phyloP scores from a whole-genome alignment of 371 early-diverging fungal species.

The Basidiobolus meristosporus region DNA sequence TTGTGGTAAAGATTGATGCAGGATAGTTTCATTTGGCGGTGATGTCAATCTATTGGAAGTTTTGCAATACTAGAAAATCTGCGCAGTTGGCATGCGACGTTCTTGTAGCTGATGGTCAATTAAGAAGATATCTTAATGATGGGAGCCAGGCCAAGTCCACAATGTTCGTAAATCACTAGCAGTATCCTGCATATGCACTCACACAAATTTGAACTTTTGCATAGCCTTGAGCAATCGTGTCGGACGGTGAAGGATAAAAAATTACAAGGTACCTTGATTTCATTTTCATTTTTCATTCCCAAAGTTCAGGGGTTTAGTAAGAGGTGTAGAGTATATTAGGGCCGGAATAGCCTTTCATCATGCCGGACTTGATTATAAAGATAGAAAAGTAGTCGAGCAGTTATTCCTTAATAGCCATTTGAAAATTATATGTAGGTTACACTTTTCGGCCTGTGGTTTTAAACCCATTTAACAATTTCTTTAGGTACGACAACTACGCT shows the following conservation, averaged over 20 bases:
- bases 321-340: slow-evolving; percentile 10
- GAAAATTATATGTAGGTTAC: slow-evolving; percentile 40
- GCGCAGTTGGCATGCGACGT: slow-evolving; percentile 33
- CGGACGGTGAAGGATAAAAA: no score
- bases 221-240: no score
- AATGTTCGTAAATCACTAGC: background rate
- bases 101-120: slow-evolving; percentile 13
- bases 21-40: background rate
- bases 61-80: slow-evolving; percentile 57
- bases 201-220: background rate
- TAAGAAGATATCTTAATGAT: slow-evolving; percentile 8
- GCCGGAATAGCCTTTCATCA: slow-evolving; percentile 59
- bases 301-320: background rate
- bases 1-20: slow-evolving; percentile 25
- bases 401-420: slow-evolving; percentile 34
- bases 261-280: no score
- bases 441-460: background rate
- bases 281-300: no score
- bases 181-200: background rate
- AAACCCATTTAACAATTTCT: background rate
- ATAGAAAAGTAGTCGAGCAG: slow-evolving; percentile 43
- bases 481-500: slow-evolving; percentile 75
- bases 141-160: background rate
- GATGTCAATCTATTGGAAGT: no score
- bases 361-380: slow-evolving; percentile 41